Evolutionary conservation across 352 stramenopile genomes (phyloP), one percentile per base, ranked within the genome.

Genomic region (Phytophthora palmivora): DNA sequence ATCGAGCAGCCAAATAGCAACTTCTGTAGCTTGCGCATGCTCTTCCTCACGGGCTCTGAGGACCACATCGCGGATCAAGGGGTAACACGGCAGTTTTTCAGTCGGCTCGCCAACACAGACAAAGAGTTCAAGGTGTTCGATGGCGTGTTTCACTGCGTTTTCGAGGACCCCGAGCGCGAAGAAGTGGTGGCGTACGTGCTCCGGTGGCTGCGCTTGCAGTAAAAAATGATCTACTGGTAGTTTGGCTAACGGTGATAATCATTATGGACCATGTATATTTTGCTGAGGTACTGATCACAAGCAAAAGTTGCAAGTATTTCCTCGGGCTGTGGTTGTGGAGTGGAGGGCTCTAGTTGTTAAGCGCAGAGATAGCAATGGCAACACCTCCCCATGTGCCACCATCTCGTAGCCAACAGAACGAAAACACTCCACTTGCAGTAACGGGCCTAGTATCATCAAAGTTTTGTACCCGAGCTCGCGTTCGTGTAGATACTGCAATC

Each of bases 71-170:
- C 70, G 14, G 70, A 73, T 22, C 50, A 64, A 38, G 16, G 30
- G 6, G 46, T 70, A 0, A 66, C 63, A 3, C 34, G 60, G 8
- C 33, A 58, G 22, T 87, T 87, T 24, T 76, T 69, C 44, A 30
- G 74, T 19, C 62, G 52, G 8, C 37, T 83, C 36, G 63, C 44
- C 11, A 77, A 69, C 50, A 64, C 45, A n/a, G 70, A 84, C 65
- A 87, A 82, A 52, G 43, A 81, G 44, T 71, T 81, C 38, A 78
- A 77, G 32, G 63, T 76, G 41, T 87, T 82, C 46, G 63, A 76
- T 6, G 78, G 72, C 9, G 51, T 81, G 3, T 84, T 66, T 56
- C 75, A 87, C 45, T 74, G 58, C 42, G 48, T 87, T 6, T 84
- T 79, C 52, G 67, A 84, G 41, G 78, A 87, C 37, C 71, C 72